A percentile compares a stretch with the other conserved stretches of the same genome.
Evolutionary conservation across 768 basidiomycete genomes (phyloP).

Genomic region (Solioccasus polychromus): DNA sequence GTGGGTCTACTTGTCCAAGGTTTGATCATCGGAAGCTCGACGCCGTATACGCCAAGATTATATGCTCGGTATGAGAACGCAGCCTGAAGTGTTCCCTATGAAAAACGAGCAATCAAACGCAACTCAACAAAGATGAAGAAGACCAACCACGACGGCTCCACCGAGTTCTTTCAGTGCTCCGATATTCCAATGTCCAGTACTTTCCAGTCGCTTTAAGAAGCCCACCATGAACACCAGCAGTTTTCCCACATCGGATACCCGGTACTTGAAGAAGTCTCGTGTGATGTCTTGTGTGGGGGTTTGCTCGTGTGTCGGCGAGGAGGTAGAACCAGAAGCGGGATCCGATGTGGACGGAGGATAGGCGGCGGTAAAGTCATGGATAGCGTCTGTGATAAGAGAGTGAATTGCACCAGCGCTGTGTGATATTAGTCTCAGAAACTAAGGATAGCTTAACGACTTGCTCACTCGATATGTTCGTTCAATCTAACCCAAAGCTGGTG

Average conservation of each 20-base stretch:
- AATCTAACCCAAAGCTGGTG: conserved; percentile 79
- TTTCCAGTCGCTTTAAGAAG: conserved; percentile 24
- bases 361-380: conserved; percentile 63
- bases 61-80: conserved; percentile 74
- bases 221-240: conserved; percentile 61
- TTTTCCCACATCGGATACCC: conserved; percentile 61
- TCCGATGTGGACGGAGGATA: conserved; percentile 10
- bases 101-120: neutral
- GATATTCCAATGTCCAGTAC: conserved; percentile 19
- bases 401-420: conserved; percentile 52
- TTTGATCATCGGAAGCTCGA: conserved; percentile 64
- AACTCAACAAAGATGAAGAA: neutral
- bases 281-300: conserved; percentile 68
- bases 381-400: conserved; percentile 67
- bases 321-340: conserved; percentile 10
- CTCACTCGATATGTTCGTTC: conserved; percentile 65
- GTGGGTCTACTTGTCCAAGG: conserved; percentile 80
- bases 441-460: conserved; percentile 1
- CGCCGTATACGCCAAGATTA: conserved; percentile 72
- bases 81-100: conserved; percentile 67
- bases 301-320: conserved; percentile 41
- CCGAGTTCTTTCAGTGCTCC: conserved; percentile 38
- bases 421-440: conserved; percentile 1
- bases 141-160: conserved; percentile 56
- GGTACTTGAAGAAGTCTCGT: conserved; percentile 79